Conservation (phyloP, 2,329 filamentous ascomycete species). For the Pseudopithomyces chartarum region DNA sequence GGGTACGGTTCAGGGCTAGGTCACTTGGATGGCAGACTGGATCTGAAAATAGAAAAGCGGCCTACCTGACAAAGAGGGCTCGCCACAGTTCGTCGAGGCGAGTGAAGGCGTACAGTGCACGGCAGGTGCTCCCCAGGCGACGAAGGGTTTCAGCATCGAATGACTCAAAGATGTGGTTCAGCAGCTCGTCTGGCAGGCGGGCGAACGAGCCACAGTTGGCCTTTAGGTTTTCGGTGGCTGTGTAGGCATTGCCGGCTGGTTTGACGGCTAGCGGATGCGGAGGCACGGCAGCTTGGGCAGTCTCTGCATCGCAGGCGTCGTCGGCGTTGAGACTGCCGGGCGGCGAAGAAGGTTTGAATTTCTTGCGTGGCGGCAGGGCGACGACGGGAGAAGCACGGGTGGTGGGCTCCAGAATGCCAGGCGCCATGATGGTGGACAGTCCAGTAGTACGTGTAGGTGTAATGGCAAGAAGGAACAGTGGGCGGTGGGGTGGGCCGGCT, state of each 20-base stretch:
- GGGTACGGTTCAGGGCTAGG: background rate
- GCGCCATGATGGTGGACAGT: slow-evolving; percentile 38
- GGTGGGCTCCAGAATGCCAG: slow-evolving; percentile 36
- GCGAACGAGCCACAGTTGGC: slow-evolving; percentile 68
- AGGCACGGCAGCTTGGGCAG: slow-evolving; percentile 65
- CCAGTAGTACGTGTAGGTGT: too few species aligned
- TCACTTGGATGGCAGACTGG: background rate
- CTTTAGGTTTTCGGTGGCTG: slow-evolving; percentile 69
- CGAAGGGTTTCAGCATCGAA: slow-evolving; percentile 69
- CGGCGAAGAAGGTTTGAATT: slow-evolving; percentile 34
- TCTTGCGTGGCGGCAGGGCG: slow-evolving; percentile 44
- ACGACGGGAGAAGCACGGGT: slow-evolving; percentile 24
- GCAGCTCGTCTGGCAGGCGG: slow-evolving; percentile 77
- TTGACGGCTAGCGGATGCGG: slow-evolving; percentile 83
- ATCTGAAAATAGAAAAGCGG: slow-evolving; percentile 11
- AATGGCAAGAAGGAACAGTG: slow-evolving; percentile 6
- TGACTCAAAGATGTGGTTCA: slow-evolving; percentile 75
- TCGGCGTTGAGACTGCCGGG: slow-evolving; percentile 23
- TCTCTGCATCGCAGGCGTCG: slow-evolving; percentile 32
- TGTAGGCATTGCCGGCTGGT: slow-evolving; percentile 82
- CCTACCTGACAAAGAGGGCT: slow-evolving; percentile 81
- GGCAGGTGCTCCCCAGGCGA: slow-evolving; percentile 76
- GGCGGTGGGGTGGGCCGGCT: too few species aligned
- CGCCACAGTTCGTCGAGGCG: slow-evolving; percentile 90
- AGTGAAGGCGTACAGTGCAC: slow-evolving; percentile 83